Conservation (phyloP, 345 rosid species). For the Moricandia moricandioides region DNA sequence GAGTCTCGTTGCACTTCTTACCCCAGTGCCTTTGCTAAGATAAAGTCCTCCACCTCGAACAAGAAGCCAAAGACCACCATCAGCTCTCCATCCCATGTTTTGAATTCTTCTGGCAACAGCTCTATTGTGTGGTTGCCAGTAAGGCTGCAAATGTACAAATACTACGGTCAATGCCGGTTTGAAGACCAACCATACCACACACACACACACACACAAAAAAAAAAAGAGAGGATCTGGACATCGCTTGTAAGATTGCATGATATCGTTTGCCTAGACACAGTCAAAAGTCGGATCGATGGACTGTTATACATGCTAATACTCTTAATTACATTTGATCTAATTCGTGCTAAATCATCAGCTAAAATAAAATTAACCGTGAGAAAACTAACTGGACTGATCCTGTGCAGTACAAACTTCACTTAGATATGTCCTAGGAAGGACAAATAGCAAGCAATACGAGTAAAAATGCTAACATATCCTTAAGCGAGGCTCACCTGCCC, state of each 20-base stretch:
- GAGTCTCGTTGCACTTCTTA: conserved; percentile 33
- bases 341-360: not conserved
- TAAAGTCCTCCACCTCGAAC: conserved; percentile 97
- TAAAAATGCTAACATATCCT: not conserved
- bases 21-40: conserved; percentile 95
- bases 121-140: conserved; percentile 99
- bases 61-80: conserved; percentile 99
- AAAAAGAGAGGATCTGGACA: not conserved
- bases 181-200: conserved; percentile 17
- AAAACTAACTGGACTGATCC: conserved; percentile 9
- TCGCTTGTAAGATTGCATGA: not conserved
- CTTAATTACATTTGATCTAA: not conserved
- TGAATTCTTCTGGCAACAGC: conserved; percentile 93
- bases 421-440: not conserved
- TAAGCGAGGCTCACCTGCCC: conserved; percentile 62
- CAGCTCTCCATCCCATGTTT: conserved; percentile 99
- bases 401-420: not conserved
- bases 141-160: conserved; percentile 52
- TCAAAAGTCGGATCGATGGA: not conserved
- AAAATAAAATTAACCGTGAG: not conserved
- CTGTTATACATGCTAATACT: not conserved
- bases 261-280: not conserved
- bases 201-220: not conserved
- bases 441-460: not conserved
- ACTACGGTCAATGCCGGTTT: not conserved